A percentile compares a stretch with the other conserved stretches of the same genome.
These are phyloP conservation scores for Saccharomyces paradoxus DNA, from an alignment of 805 yeast species.

Conservation along the genomic window DNA sequence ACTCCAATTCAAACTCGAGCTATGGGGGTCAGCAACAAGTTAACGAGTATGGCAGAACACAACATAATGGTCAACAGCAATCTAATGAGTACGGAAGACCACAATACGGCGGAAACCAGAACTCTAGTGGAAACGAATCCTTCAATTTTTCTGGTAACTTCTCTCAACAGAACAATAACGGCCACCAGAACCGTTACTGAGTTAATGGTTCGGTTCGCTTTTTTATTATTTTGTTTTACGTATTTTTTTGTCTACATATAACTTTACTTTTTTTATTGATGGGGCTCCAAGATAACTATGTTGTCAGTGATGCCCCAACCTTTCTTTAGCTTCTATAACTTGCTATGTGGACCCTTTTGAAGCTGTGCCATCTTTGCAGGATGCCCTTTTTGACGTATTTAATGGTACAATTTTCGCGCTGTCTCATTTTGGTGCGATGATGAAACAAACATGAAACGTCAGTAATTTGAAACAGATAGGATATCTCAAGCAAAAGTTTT, in stretches of 20 bases:
- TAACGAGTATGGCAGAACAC: not conserved
- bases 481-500: not conserved
- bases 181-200: not conserved
- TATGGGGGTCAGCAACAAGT: not conserved
- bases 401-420: not conserved
- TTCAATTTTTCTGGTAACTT: constrained; percentile 16
- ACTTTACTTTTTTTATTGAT: not conserved
- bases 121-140: not conserved
- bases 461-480: not conserved
- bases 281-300: not conserved
- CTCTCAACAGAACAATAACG: constrained; percentile 2
- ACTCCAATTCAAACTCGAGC: not conserved
- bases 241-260: not conserved
- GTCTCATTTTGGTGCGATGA: not conserved
- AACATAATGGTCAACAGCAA: not conserved
- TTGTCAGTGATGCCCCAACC: not conserved
- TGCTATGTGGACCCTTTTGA: not conserved
- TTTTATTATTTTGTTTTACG: not conserved
- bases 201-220: not conserved
- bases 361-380: not conserved
- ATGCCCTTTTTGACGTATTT: not conserved
- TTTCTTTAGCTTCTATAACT: not conserved
- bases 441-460: not conserved
- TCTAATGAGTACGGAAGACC: not conserved
- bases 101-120: not conserved